These are phyloP conservation scores for Pseudogymnoascus sp. DNA, from an alignment of 2,329 filamentous ascomycete genomes.

Conservation along the genomic window DNA sequence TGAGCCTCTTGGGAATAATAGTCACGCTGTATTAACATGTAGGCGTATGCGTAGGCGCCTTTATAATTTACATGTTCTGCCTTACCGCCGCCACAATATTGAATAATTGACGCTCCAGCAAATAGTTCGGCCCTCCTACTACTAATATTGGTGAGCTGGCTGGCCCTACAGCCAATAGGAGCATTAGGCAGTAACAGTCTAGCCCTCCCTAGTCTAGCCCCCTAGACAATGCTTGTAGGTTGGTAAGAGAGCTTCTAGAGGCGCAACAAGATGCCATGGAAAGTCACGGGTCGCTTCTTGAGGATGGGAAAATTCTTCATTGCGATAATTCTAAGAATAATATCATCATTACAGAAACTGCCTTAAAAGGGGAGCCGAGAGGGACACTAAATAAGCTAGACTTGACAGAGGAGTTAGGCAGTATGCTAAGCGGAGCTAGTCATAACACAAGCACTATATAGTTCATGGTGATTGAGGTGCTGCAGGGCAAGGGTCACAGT, in stretches of 20 bases:
- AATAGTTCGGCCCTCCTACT: neutral
- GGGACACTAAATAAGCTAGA: slow-evolving; percentile 30
- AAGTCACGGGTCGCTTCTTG: slow-evolving; percentile 32
- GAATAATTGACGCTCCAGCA: neutral
- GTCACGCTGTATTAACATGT: neutral
- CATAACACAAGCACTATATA: slow-evolving; percentile 28
- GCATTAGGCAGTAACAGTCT: neutral
- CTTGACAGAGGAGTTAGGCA: slow-evolving; percentile 25
- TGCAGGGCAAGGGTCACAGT: too few relatives aligned
- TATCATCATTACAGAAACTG: slow-evolving; percentile 30
- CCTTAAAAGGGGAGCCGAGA: too few relatives aligned
- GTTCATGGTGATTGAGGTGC: slow-evolving; percentile 32
- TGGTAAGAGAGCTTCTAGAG: slow-evolving; percentile 29
- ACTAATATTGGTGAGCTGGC: neutral
- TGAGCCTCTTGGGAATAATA: neutral
- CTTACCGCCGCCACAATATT: neutral
- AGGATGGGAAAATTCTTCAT: slow-evolving; percentile 31
- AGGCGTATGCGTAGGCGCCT: neutral
- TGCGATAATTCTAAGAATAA: slow-evolving; percentile 33
- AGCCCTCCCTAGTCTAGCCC: too few relatives aligned
- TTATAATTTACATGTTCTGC: neutral
- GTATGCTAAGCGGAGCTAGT: slow-evolving; percentile 20
- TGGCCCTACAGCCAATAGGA: neutral
- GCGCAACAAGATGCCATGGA: slow-evolving; percentile 31
- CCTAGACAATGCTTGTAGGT: slow-evolving; percentile 20